Percentiles rank a stretch among this genome's conserved stretches.
These are phyloP conservation scores for Botryotinia calthae DNA, from an alignment of 2,329 filamentous ascomycete genomes.

Conservation along the genomic window DNA sequence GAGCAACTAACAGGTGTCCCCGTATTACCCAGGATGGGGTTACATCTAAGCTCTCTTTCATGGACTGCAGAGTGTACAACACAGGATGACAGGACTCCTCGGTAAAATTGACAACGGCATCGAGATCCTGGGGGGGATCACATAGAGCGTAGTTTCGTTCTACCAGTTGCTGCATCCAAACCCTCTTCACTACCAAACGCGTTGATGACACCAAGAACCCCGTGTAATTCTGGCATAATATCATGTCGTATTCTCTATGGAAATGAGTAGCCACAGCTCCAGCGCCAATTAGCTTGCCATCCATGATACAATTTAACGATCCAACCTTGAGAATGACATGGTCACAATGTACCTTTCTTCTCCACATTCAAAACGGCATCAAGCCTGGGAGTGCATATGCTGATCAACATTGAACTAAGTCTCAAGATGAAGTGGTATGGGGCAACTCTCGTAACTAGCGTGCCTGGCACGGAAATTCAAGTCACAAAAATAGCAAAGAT, in stretches of 20 bases:
- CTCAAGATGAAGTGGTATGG: not conserved
- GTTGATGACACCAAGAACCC: not conserved
- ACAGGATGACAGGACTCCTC: too few species aligned
- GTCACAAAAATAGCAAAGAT: not conserved
- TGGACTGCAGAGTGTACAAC: not conserved
- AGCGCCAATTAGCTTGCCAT: too few species aligned
- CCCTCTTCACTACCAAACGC: not conserved
- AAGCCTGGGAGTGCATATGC: not conserved
- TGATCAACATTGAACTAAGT: not conserved
- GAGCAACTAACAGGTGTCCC: not conserved
- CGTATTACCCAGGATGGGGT: not conserved
- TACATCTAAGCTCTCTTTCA: not conserved
- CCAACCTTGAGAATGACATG: not conserved
- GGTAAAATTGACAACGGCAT: not conserved
- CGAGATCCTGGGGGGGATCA: too few species aligned
- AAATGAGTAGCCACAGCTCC: not conserved
- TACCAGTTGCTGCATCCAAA: not conserved
- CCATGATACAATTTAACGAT: too few species aligned
- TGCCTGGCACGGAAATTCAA: not conserved
- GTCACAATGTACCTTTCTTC: not conserved
- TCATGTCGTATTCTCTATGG: not conserved
- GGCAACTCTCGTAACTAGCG: not conserved
- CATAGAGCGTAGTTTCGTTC: not conserved
- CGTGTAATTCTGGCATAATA: not conserved
- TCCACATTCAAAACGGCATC: not conserved